Base-by-base conservation (phyloP, 441 rosid species). In the Croton setiger region DNA sequence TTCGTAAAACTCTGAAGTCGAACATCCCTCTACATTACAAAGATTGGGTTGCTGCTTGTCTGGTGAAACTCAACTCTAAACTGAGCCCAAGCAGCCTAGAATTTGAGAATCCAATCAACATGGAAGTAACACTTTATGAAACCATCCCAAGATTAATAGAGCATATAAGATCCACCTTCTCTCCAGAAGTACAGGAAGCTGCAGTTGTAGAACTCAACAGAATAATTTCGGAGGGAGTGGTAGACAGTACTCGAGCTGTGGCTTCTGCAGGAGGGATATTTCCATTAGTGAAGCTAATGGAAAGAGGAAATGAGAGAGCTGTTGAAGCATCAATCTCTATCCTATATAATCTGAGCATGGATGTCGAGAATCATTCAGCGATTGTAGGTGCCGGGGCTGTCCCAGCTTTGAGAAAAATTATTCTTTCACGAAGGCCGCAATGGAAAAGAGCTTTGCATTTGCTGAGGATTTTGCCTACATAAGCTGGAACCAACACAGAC, bases 1-100 rank as follows among this genome's bases (percentile, higher is more conserved):
- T 93, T 5, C 83, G 96, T 27, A 69, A 78, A 69, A 87, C 78
- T 70, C 80, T 93, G 23, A 89, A 83, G 76, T 90, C 98, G 9
- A 72, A 74, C 54, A 80, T 86, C 71, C 89, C 96, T 63, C 80
- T 93, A 62, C 81, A 81, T 62, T 70, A 86, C 84, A 89, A 91
- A 77, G 92, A 93, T 59, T 86, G 88, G 90, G 91, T 93, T 21
- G 94, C 96, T 0, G 84, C 92, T 65, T 84, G 88, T 75, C 88
- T 93, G 2, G 85, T 89, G 58, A 89, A 93, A 69, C 78, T 93
- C 74, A 73, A 78, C 65, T 77, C 85, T 44, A 72, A 69, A 56
- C 76, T 79, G 4, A 76, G 86, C 44, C 72, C 77, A 12, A 63
- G 69, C 41, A 63, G 71, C 41, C 57, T 57, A 59, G 75, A 79